These are phyloP conservation scores for Daldinia bambusicola DNA, from an alignment of 495 filamentous ascomycete genomes.

Conservation along the genomic window DNA sequence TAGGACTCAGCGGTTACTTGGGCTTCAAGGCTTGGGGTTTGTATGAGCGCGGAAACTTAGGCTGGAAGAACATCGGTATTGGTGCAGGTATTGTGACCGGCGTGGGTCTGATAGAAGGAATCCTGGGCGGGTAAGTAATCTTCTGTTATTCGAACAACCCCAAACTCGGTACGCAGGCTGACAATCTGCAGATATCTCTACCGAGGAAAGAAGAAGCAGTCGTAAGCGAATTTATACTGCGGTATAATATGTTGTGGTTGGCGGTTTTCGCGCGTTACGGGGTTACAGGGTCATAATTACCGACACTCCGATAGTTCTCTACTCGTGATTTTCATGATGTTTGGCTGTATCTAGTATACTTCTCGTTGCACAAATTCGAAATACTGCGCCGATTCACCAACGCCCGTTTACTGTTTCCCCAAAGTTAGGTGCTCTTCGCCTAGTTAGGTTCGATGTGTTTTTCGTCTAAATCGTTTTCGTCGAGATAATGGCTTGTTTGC, in stretches of 20 bases:
- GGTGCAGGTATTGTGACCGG: conserved; percentile 63
- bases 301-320: conserved; percentile 21
- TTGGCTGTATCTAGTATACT: conserved; percentile 29
- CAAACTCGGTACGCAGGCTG: conserved; percentile 6
- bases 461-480: not conserved
- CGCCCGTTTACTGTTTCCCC: not conserved
- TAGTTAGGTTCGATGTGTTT: not conserved
- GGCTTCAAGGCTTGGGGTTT: conserved; percentile 59
- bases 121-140: conserved; percentile 52
- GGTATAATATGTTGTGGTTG: conserved; percentile 4
- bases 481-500: not conserved
- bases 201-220: conserved; percentile 53
- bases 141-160: not conserved
- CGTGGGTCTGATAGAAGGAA: conserved; percentile 55
- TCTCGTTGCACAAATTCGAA: conserved; percentile 7
- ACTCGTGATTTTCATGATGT: conserved; percentile 20
- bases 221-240: conserved; percentile 30
- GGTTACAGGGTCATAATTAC: conserved; percentile 5
- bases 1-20: conserved; percentile 58
- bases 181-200: conserved; percentile 49
- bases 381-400: not conserved
- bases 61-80: conserved; percentile 74
- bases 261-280: conserved; percentile 11
- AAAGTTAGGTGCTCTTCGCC: not conserved
- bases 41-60: conserved; percentile 72